A percentile compares a stretch with the other conserved stretches of the same genome.
phyloP scores from a whole-genome alignment of 805 yeast genomes.

The Teunomyces pallodes region DNA sequence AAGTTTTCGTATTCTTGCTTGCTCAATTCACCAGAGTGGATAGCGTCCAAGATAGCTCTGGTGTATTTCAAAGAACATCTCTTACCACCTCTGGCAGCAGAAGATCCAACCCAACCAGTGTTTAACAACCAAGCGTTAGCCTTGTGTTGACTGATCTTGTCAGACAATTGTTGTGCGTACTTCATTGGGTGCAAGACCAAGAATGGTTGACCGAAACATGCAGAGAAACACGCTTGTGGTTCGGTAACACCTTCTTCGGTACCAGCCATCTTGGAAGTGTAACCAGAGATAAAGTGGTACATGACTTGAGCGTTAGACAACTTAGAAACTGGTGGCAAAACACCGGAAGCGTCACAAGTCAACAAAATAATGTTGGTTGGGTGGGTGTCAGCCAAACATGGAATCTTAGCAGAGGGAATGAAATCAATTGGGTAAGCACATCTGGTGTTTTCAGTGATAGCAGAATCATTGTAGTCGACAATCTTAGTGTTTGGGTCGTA shows the following conservation, averaged over 20 bases:
- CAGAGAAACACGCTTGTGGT: conserved; percentile 96
- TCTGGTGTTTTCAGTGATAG: conserved; percentile 95
- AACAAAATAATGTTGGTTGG: conserved; percentile 89
- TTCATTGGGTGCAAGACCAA: conserved; percentile 96
- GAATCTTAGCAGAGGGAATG: conserved; percentile 94
- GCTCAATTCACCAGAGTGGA: conserved; percentile 85
- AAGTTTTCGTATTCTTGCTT: conserved; percentile 78
- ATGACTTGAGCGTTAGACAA: conserved; percentile 93
- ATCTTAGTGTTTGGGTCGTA: conserved; percentile 75
- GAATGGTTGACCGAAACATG: conserved; percentile 99
- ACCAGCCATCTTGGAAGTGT: conserved; percentile 99
- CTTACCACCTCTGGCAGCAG: conserved; percentile 90
- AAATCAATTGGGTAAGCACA: conserved; percentile 98
- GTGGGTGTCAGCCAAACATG: conserved; percentile 85
- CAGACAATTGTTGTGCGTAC: conserved; percentile 93
- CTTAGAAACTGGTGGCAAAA: conserved; percentile 93
- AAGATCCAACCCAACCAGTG: conserved; percentile 98
- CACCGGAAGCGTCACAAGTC: conserved; percentile 98
- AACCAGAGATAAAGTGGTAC: conserved; percentile 98
- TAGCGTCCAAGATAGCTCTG: conserved; percentile 91
- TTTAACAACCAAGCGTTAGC: conserved; percentile 95
- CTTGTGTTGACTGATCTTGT: conserved; percentile 83
- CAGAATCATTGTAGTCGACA: conserved; percentile 79
- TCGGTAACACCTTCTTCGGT: conserved; percentile 98
- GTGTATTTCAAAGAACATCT: conserved; percentile 98